Evolutionary conservation across 2,329 filamentous ascomycete species (phyloP).

Genomic region (Ceratocystis cubensis): DNA sequence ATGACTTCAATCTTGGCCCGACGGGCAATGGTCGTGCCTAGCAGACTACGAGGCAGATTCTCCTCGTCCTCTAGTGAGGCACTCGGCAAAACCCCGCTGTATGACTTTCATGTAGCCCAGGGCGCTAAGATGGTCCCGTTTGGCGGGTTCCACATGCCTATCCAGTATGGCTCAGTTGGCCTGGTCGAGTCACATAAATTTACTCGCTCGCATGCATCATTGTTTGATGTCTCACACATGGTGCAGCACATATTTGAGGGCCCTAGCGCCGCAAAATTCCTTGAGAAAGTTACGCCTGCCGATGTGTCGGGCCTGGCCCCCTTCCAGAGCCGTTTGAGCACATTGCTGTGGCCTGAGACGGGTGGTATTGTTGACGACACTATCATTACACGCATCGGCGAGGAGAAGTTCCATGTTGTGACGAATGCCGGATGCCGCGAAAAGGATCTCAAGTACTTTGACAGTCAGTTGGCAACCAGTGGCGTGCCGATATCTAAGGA

Average conservation of each 20-base stretch:
- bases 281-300: constrained; percentile 73
- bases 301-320: constrained; percentile 50
- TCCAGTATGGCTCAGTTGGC: constrained; percentile 68
- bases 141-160: constrained; percentile 82
- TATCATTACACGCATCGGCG: constrained; percentile 68
- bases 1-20: constrained; percentile 19
- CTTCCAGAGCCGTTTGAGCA: constrained; percentile 71
- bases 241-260: constrained; percentile 79
- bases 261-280: constrained; percentile 64
- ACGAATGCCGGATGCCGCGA: constrained; percentile 87
- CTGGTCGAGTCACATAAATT: constrained; percentile 79
- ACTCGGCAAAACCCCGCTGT: constrained; percentile 56
- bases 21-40: constrained; percentile 12
- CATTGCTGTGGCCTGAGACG: constrained; percentile 62
- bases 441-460: constrained; percentile 72
- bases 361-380: constrained; percentile 94
- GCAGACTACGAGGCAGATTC: constrained; percentile 15
- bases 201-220: constrained; percentile 72
- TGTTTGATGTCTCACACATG: constrained; percentile 98
- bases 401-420: constrained; percentile 76
- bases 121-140: constrained; percentile 96
- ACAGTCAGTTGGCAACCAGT: constrained; percentile 52
- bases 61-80: constrained; percentile 24
- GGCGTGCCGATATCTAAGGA: constrained; percentile 38
- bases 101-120: constrained; percentile 63